Evolutionary conservation across 2,329 filamentous ascomycete genomes (phyloP).

Genomic region (Apiospora phragmitis): DNA sequence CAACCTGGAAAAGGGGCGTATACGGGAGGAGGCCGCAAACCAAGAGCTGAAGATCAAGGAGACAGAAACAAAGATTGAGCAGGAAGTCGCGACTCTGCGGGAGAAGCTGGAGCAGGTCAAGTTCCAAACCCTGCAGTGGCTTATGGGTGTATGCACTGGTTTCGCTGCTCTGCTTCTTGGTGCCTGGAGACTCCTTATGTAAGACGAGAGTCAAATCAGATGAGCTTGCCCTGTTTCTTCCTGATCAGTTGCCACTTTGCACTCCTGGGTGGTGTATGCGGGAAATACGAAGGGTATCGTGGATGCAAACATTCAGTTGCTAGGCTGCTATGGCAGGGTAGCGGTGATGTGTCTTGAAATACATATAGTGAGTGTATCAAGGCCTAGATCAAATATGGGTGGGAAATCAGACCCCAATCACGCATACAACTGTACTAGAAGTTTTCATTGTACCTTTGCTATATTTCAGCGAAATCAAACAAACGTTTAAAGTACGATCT

Average conservation of each 20-base stretch:
- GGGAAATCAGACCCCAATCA: not conserved
- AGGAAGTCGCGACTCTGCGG: conserved; percentile 86
- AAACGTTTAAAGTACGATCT: not conserved
- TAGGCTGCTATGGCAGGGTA: not conserved
- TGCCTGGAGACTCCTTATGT: conserved; percentile 72
- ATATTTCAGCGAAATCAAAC: not conserved
- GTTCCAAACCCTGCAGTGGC: conserved; percentile 96
- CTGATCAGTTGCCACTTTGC: not conserved
- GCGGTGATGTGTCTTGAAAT: too few species aligned
- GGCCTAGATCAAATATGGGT: not conserved
- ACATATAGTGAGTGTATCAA: not conserved
- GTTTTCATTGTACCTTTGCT: not conserved
- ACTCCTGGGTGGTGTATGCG: not conserved
- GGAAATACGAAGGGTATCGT: not conserved
- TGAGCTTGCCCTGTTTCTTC: not conserved
- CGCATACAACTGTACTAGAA: not conserved
- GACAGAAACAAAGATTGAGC: conserved; percentile 97
- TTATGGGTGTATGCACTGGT: conserved; percentile 81
- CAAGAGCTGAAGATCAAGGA: conserved; percentile 99
- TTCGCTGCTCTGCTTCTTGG: conserved; percentile 67
- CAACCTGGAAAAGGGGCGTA: conserved; percentile 95
- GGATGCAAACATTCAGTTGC: too few species aligned
- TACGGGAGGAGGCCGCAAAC: conserved; percentile 91
- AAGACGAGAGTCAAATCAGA: conserved; percentile 16
- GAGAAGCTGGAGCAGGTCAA: conserved; percentile 97